phyloP scores from a whole-genome alignment of 2,329 filamentous ascomycete genomes.

The Drechslerella coelobrocha region DNA sequence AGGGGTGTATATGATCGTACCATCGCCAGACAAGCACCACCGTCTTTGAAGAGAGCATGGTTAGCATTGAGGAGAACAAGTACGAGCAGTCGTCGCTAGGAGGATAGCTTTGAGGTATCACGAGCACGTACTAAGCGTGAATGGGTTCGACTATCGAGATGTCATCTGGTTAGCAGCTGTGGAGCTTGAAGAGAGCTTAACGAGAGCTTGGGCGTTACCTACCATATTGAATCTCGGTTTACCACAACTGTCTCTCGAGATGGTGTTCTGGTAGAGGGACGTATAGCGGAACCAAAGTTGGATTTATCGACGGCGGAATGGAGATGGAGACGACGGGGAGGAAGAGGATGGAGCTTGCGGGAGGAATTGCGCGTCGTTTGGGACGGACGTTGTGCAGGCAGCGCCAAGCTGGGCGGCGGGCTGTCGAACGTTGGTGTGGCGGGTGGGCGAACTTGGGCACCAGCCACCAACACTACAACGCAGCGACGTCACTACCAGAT shows the following conservation, averaged over 20 bases:
- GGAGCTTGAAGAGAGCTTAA: slow-evolving; percentile 6
- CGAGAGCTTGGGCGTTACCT: slow-evolving; percentile 10
- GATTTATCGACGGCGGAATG: slow-evolving; percentile 8
- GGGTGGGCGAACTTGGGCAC: slow-evolving; percentile 1
- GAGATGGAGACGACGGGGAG: slow-evolving; percentile 26
- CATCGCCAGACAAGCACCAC: slow-evolving; percentile 50
- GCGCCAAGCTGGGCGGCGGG: slow-evolving; percentile 27
- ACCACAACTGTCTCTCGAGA: slow-evolving; percentile 3
- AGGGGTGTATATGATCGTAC: slow-evolving; percentile 23
- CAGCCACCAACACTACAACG: slow-evolving; percentile 34
- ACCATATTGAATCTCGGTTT: slow-evolving; percentile 23
- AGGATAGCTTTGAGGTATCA: background rate
- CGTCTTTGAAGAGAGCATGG: slow-evolving; percentile 26
- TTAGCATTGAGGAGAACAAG: slow-evolving; percentile 19
- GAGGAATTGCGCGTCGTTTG: slow-evolving; percentile 50
- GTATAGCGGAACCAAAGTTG: background rate
- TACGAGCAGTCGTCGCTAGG: background rate
- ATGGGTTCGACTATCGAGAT: slow-evolving; percentile 40
- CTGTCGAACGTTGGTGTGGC: slow-evolving; percentile 34
- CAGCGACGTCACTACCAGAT: background rate
- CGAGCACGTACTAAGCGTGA: slow-evolving; percentile 43
- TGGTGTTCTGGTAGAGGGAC: slow-evolving; percentile 1
- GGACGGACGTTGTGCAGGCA: slow-evolving; percentile 2
- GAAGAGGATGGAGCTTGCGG: slow-evolving; percentile 45
- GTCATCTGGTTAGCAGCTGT: slow-evolving; percentile 22